Percentiles rank a stretch among this genome's conserved stretches.
phyloP scores from a whole-genome alignment of 306 rosid genomes.

The Arachis stenosperma region DNA sequence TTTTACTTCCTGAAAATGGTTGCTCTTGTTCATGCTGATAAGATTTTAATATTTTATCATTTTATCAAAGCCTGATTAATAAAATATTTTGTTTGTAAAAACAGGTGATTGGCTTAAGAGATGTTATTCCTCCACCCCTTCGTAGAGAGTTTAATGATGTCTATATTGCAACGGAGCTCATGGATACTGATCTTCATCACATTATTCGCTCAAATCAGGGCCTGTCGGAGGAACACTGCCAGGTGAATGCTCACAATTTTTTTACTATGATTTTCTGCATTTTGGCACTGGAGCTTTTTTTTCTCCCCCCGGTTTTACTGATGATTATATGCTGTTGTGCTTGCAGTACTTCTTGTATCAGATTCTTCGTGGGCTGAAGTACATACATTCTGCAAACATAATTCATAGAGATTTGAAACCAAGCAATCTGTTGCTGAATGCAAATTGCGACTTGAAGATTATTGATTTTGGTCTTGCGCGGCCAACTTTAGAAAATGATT shows the following conservation, averaged over 20 bases:
- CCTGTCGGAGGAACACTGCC: constrained; percentile 94
- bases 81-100: constrained; percentile 37
- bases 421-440: constrained; percentile 83
- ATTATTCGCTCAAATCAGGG: constrained; percentile 90
- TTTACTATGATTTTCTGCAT: neutral
- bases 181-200: constrained; percentile 99
- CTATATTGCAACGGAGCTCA: constrained; percentile 75
- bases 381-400: constrained; percentile 90
- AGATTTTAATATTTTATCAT: constrained; percentile 1
- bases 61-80: neutral
- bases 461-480: constrained; percentile 97
- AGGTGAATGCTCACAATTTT: constrained; percentile 49
- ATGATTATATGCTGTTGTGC: constrained; percentile 54
- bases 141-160: constrained; percentile 92
- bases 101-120: constrained; percentile 84
- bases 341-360: constrained; percentile 98
- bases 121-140: constrained; percentile 91
- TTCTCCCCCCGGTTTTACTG: constrained; percentile 35
- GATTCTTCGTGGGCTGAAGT: constrained; percentile 91
- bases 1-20: constrained; percentile 5
- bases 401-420: constrained; percentile 96
- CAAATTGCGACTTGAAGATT: constrained; percentile 93
- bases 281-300: constrained; percentile 28
- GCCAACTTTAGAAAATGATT: constrained; percentile 78
- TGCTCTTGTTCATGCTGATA: neutral